Evolutionary conservation across 1,139 yeast species (phyloP), one percentile per base, ranked within the genome.

Genomic region (Scheffersomyces illinoinensis): DNA sequence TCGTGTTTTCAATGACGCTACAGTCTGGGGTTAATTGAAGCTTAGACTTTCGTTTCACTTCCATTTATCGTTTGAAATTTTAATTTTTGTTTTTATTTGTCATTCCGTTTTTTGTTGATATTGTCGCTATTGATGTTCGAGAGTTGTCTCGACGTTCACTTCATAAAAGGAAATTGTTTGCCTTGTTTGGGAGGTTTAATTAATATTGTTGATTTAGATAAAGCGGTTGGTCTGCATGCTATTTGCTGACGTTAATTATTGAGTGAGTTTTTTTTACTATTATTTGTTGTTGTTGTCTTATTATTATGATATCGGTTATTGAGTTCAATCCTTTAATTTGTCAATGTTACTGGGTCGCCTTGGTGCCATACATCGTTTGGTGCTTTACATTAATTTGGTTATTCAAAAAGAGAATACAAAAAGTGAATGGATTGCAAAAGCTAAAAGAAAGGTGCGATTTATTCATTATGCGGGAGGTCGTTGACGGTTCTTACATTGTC

Each of bases 11-110:
- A 58, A 58, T 21, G 70, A 67, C 48, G 65, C 71, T 19, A 65
- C 69, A 10, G 71, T 68, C 17, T 68, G 72, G 72, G 72, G 71
- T 21, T 65, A 59, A 55, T 18, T 12, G 33, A 17, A 48, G 17
- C 43, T 33, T 33, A 26, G 43, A 10, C 17, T 33, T 33, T 33
- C 43, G 43, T 33, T 33, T 33, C 43, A 33, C 43, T 33, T 33
- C 43, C 43, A 26, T 33, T 33, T 33, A 10, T 33, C 17, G 43
- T 33, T 33, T 10, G 17, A 33, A 33, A 33, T 2, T 33, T 33
- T 33, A 7, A 33, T 33, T 33, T 14, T 33, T 33, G 43, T 33
- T 33, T 33, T 12, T 33, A 12, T 14, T 33, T 33, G 43, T 33
- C 12, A 12, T 33, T 26, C 6, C 4, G 43, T 33, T 33, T 10